phyloP scores from a whole-genome alignment of 371 early-diverging fungal species.

The Mortierella sp. region DNA sequence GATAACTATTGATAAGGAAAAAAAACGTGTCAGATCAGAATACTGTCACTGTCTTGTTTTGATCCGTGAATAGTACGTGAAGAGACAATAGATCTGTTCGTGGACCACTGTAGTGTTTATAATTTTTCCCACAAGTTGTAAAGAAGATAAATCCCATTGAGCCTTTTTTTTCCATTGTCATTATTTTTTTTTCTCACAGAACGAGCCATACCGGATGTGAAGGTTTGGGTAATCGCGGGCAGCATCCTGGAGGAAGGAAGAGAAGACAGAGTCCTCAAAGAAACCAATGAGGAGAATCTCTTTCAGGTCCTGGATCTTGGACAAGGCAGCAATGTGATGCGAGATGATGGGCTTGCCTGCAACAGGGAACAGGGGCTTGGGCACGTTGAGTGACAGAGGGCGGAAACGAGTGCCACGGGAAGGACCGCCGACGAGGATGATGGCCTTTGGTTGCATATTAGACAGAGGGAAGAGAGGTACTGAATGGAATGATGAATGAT shows the following conservation, averaged over 20 bases:
- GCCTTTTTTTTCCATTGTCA: not conserved
- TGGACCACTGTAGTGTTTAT: not conserved
- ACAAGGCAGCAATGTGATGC: slow-evolving; percentile 94
- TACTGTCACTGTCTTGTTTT: not conserved
- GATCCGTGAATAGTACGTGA: not conserved
- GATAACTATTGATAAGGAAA: slow-evolving; percentile 72
- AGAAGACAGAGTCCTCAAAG: slow-evolving; percentile 94
- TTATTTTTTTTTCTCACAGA: not conserved
- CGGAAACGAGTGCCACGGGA: slow-evolving; percentile 97
- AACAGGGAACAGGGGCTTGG: slow-evolving; percentile 98
- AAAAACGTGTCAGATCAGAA: not conserved
- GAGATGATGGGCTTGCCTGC: slow-evolving; percentile 96
- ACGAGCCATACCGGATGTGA: slow-evolving; percentile 77
- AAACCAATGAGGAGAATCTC: slow-evolving; percentile 97
- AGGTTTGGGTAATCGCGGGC: slow-evolving; percentile 87
- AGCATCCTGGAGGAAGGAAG: slow-evolving; percentile 86
- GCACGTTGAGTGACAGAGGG: slow-evolving; percentile 94
- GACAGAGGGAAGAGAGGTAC: not conserved
- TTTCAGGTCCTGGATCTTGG: slow-evolving; percentile 86
- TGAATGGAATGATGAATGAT: slow-evolving; percentile 1
- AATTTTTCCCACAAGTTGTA: slow-evolving; percentile 21
- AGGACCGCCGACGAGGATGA: slow-evolving; percentile 97
- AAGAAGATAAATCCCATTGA: not conserved
- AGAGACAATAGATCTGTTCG: not conserved
- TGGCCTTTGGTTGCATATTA: slow-evolving; percentile 76